Conservation (phyloP, 352 stramenopile genomes). For the Plasmopara halstedii region DNA sequence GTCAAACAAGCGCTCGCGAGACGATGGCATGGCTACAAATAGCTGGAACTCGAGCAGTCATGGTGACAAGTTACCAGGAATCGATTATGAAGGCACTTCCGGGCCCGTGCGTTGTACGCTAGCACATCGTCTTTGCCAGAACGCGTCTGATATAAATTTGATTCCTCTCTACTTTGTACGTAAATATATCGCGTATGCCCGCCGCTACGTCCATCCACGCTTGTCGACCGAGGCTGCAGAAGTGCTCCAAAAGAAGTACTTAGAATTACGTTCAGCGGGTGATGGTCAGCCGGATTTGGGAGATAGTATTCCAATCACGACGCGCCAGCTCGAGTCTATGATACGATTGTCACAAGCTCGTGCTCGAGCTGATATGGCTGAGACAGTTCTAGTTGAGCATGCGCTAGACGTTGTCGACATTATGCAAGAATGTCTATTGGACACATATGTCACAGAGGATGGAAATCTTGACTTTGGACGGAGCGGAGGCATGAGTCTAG, state of each 20-base stretch:
- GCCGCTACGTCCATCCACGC: conserved; percentile 90
- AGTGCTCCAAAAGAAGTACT: conserved; percentile 85
- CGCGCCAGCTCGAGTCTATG: conserved; percentile 93
- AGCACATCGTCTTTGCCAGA: conserved; percentile 45
- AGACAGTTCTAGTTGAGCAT: conserved; percentile 90
- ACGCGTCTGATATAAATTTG: conserved; percentile 32
- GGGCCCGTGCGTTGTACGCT: conserved; percentile 18
- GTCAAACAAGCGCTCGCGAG: conserved; percentile 25
- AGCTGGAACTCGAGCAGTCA: conserved; percentile 21
- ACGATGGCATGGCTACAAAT: conserved; percentile 3
- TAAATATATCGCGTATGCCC: conserved; percentile 97
- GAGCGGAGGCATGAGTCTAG: conserved; percentile 54
- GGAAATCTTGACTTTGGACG: conserved; percentile 83
- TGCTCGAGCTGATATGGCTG: conserved; percentile 91
- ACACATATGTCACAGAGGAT: conserved; percentile 86
- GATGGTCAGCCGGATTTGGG: conserved; percentile 33
- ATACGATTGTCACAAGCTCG: conserved; percentile 88
- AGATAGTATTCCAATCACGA: conserved; percentile 88
- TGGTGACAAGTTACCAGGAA: conserved; percentile 9
- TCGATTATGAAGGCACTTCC: conserved; percentile 9
- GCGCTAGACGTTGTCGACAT: conserved; percentile 96
- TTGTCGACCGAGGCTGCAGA: conserved; percentile 43
- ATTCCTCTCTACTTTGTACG: conserved; percentile 84
- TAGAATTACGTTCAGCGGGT: conserved; percentile 73
- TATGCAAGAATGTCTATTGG: conserved; percentile 90